phyloP scores from a whole-genome alignment of 495 filamentous ascomycete species.

The Aspergillus saccharolyticus region DNA sequence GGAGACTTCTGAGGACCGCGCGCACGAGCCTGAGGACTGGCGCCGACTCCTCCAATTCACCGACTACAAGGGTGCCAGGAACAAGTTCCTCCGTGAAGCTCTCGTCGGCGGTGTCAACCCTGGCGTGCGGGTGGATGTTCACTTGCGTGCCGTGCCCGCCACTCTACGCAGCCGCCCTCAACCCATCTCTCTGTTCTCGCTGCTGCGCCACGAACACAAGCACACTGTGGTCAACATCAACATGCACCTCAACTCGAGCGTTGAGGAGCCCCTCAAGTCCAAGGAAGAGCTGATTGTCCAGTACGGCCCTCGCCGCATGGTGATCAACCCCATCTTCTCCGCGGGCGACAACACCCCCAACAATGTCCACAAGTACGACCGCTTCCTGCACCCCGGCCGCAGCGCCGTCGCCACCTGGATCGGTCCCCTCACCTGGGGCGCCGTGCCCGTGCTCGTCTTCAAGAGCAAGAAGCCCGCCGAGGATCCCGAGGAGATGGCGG shows the following conservation, averaged over 20 bases:
- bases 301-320: slow-evolving; percentile 76
- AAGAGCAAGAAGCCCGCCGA: slow-evolving; percentile 44
- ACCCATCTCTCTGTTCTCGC: slow-evolving; percentile 70
- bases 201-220: slow-evolving; percentile 93
- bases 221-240: slow-evolving; percentile 79
- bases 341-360: slow-evolving; percentile 79
- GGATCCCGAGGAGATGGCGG: slow-evolving; percentile 39
- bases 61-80: slow-evolving; percentile 78
- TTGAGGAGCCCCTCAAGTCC: slow-evolving; percentile 68
- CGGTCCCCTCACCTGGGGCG: slow-evolving; percentile 87
- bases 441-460: slow-evolving; percentile 84
- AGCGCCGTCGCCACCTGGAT: slow-evolving; percentile 89
- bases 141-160: slow-evolving; percentile 68
- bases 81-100: slow-evolving; percentile 68
- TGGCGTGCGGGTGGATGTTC: slow-evolving; percentile 73
- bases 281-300: slow-evolving; percentile 89
- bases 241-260: slow-evolving; percentile 70
- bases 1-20: slow-evolving; percentile 80
- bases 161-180: slow-evolving; percentile 51
- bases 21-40: slow-evolving; percentile 87
- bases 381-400: slow-evolving; percentile 84
- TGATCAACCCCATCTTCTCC: slow-evolving; percentile 88
- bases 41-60: slow-evolving; percentile 72
- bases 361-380: slow-evolving; percentile 93
- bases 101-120: slow-evolving; percentile 78